These are phyloP conservation scores for Cicer arietinum DNA, from an alignment of 306 rosid genomes.

Conservation along the genomic window DNA sequence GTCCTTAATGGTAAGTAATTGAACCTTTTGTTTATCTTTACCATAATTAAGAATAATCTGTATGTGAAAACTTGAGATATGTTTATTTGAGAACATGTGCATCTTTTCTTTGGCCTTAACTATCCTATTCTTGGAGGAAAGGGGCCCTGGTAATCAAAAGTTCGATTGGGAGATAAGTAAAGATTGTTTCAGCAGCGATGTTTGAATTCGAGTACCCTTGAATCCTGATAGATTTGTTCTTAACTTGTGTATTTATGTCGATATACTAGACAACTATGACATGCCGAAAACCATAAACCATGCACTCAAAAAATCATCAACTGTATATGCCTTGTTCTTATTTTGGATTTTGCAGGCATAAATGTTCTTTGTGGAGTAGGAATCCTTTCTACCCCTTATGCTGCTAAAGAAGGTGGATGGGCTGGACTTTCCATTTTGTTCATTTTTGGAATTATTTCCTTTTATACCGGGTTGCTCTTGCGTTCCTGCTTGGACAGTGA, in stretches of 20 bases:
- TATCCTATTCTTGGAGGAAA: too few relatives aligned
- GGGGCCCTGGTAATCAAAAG: too few relatives aligned
- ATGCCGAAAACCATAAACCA: slow-evolving; percentile 26
- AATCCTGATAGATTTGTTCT: too few relatives aligned
- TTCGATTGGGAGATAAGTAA: too few relatives aligned
- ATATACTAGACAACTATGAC: background rate
- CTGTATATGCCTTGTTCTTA: slow-evolving; percentile 26
- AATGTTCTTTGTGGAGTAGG: slow-evolving; percentile 97
- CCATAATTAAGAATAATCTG: background rate
- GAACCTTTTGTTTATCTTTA: background rate
- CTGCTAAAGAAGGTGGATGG: slow-evolving; percentile 94
- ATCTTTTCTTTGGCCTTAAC: background rate
- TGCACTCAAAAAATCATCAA: slow-evolving; percentile 20
- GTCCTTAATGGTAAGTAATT: slow-evolving; percentile 73
- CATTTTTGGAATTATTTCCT: slow-evolving; percentile 77
- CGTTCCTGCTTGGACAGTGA: slow-evolving; percentile 88
- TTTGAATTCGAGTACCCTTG: too few relatives aligned
- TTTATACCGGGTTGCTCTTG: slow-evolving; percentile 90
- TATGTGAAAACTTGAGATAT: slow-evolving; percentile 28
- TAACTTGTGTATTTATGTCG: background rate
- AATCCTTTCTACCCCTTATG: slow-evolving; percentile 92
- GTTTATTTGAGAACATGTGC: background rate
- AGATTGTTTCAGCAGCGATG: too few relatives aligned
- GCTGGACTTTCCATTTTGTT: slow-evolving; percentile 69
- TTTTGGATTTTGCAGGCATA: slow-evolving; percentile 70